Base-by-base conservation (phyloP, 2,329 filamentous ascomycete genomes). In the Aspergillus sp. region DNA sequence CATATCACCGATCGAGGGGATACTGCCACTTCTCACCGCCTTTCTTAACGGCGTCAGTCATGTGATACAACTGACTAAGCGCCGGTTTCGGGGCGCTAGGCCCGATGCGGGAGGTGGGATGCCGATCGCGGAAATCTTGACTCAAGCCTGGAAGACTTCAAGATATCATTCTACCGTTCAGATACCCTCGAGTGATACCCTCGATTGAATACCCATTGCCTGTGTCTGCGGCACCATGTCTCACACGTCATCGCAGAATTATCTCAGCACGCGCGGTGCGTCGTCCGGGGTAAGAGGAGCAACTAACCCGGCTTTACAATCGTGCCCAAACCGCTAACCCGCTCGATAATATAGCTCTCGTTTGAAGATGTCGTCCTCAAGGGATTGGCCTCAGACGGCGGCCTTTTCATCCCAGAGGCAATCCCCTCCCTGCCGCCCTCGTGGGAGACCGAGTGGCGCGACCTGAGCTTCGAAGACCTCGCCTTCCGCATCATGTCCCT, bases 291-390 rank as follows among this genome's bases (percentile, higher is more conserved):
- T 57, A 40, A 27, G 49, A 45, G 20, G 25, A 12, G 6, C n/a
- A n/a, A n/a, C 19, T 5, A 17, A 22, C 13, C n/a, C 4, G 10
- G 8, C 16, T 12, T 15, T 24, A 24, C 10, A n/a, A 16, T 16
- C 22, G 15, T 26, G 20, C 24, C 8, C 13, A 34, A 27, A 24
- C 28, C 4, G 14, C 39, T 47, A 30, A 46, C 29, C n/a, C 15
- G 24, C 26, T 26, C 12, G 6, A 19, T 39, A 11, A 11, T 15
- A 1, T 35, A 60, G 57, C 49, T 93, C 47, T 88, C 85, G 32
- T 94, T 95, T 58, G 88, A 95, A 62, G 79, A 86, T 33, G 86
- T 86, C 29, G 86, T 94, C 25, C 71, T 94, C 44, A 93, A 93
- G 61, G 86, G 86, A 27, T 77, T 94, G 36, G 86, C 86, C 37